A percentile compares a stretch with the other conserved stretches of the same genome.
Evolutionary conservation across 805 yeast species (phyloP).

Genomic region (Metschnikowia anglica): DNA sequence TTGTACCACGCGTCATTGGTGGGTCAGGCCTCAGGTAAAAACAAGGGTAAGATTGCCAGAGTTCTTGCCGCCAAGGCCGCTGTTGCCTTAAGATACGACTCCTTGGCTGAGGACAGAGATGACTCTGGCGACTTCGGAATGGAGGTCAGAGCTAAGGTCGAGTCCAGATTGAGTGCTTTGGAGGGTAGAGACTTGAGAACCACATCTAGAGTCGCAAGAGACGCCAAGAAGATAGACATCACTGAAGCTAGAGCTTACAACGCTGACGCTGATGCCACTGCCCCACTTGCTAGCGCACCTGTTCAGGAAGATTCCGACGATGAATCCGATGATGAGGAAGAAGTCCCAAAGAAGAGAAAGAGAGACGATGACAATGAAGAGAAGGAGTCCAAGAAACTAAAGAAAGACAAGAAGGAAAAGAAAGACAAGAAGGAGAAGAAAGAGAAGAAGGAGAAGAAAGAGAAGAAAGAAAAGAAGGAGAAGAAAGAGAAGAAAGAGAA

Average conservation of each 20-base stretch:
- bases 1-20: conserved; percentile 93
- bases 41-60: conserved; percentile 98
- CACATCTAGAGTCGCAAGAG: conserved; percentile 76
- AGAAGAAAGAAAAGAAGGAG: conserved; percentile 52
- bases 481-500: conserved; percentile 41
- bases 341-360: conserved; percentile 21
- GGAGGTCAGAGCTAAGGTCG: conserved; percentile 89
- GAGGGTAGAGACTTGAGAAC: conserved; percentile 97
- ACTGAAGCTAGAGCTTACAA: conserved; percentile 86
- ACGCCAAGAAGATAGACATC: conserved; percentile 82
- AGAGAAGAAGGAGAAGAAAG: conserved; percentile 48
- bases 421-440: conserved; percentile 36
- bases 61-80: conserved; percentile 99
- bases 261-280: conserved; percentile 79
- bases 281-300: conserved; percentile 42
- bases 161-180: conserved; percentile 86
- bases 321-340: conserved; percentile 21
- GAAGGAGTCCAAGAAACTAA: conserved; percentile 18
- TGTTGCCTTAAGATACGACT: conserved; percentile 93
- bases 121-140: conserved; percentile 93
- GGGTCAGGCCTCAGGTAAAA: conserved; percentile 91
- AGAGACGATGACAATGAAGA: conserved; percentile 21
- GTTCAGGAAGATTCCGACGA: conserved; percentile 25
- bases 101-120: conserved; percentile 94
- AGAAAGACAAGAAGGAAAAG: conserved; percentile 26